Base-by-base conservation (phyloP, 345 rosid species). In the Triadica sebifera region DNA sequence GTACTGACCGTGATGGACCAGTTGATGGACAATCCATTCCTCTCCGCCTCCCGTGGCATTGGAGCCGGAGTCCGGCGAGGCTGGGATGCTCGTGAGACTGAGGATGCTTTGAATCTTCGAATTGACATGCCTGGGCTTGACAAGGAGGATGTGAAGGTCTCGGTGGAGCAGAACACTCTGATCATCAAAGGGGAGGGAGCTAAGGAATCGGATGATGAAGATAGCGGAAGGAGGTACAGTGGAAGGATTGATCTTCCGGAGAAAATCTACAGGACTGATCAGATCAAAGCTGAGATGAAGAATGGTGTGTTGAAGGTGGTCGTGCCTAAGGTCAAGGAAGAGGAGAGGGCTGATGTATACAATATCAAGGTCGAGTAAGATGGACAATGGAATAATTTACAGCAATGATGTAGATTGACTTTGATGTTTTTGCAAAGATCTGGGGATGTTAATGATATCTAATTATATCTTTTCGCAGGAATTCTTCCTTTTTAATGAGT, bases 271-370 rank as follows among this genome's bases (percentile, higher is more conserved):
- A 79, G 63, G 78, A 80, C 73, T 0, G 87, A 84, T 46, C 71
- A 83, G 79, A 88, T 94, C 19, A 87, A 83, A 77, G 96, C 98
- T 19, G 97, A 92, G 89, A 90, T 94, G 97, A 94, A 88, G 85
- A 86, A 94, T 39, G 98, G 97, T 0, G 97, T 92, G 61, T 58
- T 94, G 81, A 90, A 83, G 76, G 88, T 94, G 53, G 80, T 78
- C n/a, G 84, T 94, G 73, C 93, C 98, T 0, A 94, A 92, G 89
- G 83, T 87, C 29, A 87, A 90, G 71, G 90, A 87, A 16, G 86
- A 88, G 15, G 93, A 89, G 79, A 75, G 85, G 63, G 65, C 53
- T 56, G 82, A 88, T 58, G 93, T 89, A 2, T 67, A 83, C 24
- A 75, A 85, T 43, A 87, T 91, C 19, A 77, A 77, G 6, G 70